Percentiles rank a stretch among this genome's conserved stretches.
These are phyloP conservation scores for Incumbomyces lentus DNA, from an alignment of 2,329 filamentous ascomycete genomes.

Conservation along the genomic window DNA sequence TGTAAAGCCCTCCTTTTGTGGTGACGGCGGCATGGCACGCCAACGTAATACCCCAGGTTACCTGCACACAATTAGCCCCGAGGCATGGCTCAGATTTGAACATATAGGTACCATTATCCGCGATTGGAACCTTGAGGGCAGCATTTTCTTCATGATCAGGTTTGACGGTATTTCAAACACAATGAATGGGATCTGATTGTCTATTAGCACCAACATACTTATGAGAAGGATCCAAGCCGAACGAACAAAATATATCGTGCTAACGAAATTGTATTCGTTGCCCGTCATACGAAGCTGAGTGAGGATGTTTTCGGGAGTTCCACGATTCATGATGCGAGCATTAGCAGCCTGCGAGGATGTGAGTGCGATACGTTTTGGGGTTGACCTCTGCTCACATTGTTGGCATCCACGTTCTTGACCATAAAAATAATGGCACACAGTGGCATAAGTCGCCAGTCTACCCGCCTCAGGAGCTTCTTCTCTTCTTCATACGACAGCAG, in stretches of 20 bases:
- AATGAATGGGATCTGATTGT: conserved; percentile 28
- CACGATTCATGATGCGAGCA: conserved; percentile 28
- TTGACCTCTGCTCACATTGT: conserved; percentile 19
- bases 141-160: conserved; percentile 28
- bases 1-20: conserved; percentile 30
- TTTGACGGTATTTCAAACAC: conserved; percentile 34
- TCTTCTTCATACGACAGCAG: conserved; percentile 34
- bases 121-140: conserved; percentile 29
- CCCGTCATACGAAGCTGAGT: conserved; percentile 31
- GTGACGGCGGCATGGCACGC: conserved; percentile 32
- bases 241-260: conserved; percentile 31
- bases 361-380: not conserved
- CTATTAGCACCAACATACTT: conserved; percentile 6
- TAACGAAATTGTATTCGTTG: conserved; percentile 34
- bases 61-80: conserved; percentile 11
- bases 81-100: conserved; percentile 13
- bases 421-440: conserved; percentile 28
- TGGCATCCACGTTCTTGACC: conserved; percentile 25
- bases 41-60: conserved; percentile 19
- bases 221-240: not conserved
- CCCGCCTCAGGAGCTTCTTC: conserved; percentile 33
- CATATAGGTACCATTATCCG: conserved; percentile 25
- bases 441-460: conserved; percentile 36
- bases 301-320: conserved; percentile 29
- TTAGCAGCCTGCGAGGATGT: conserved; percentile 23